Evolutionary conservation across 2,329 filamentous ascomycete genomes (phyloP), one percentile per base, ranked within the genome.

Genomic region (Didymosphaeria variabile): DNA sequence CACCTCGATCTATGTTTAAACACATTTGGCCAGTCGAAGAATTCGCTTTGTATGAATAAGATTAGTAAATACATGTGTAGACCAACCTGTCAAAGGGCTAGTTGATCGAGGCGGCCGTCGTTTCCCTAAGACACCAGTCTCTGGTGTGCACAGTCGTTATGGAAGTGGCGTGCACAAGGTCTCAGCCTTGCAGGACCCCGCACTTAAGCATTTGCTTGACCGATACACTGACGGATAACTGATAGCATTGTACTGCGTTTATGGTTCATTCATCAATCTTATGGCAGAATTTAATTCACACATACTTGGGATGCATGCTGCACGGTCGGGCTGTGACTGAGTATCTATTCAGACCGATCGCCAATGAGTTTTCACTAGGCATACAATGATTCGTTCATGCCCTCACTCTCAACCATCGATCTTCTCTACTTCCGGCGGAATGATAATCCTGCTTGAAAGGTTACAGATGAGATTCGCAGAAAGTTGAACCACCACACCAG

Each of bases 61-160:
- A 19, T 23, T 13, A 31, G 55, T 57, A 57, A 23, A 50, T 40
- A 2, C 31, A 46, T 50, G 34, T 57, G 50, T n/a, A 42, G 32
- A 57, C 23, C 15, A 38, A n/a, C 42, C 19, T 26, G 17, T n/a
- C 5, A 49, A n/a, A 15, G 10, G 40, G 10, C 17, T 6, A 40
- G 40, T 46, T 19, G 23, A 29, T 6, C 6, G 8, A 12, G 15
- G n/a, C n/a, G n/a, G 34, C n/a, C n/a, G 31, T 26, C 23, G 29
- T 47, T 47, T 12, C 23, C 31, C n/a, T 29, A 31, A 44, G 40
- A 44, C 40, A 47, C 19, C 23, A 17, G n/a, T 31, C 13, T 31
- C 13, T n/a, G 23, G 17, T 29, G 26, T 26, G 9, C 26, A 19
- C 26, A 15, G 23, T 13, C 26, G 19, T 47, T 9, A 21, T 47